These are phyloP conservation scores for Gamarada debralockiae DNA, from an alignment of 495 filamentous ascomycete genomes.

Conservation along the genomic window DNA sequence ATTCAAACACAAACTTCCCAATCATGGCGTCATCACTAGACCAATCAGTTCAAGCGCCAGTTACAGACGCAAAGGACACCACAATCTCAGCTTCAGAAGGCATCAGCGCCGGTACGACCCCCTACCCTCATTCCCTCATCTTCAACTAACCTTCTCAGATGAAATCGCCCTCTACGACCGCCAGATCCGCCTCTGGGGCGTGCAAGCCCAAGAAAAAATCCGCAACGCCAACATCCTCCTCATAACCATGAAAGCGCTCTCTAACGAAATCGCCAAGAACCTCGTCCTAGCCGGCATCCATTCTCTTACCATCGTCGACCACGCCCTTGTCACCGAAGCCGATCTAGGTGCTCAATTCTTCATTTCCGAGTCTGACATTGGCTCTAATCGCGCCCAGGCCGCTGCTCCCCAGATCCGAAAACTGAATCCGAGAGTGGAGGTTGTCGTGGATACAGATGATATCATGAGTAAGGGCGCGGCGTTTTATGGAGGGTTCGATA, in stretches of 20 bases:
- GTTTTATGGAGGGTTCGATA: conserved; percentile 75
- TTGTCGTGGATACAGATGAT: conserved; percentile 63
- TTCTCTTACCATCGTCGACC: conserved; percentile 85
- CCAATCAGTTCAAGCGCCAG: neutral
- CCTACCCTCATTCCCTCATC: neutral
- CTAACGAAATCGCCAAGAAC: conserved; percentile 95
- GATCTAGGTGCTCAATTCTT: conserved; percentile 92
- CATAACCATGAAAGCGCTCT: conserved; percentile 83
- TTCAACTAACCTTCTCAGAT: conserved; percentile 46
- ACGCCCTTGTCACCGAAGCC: conserved; percentile 68
- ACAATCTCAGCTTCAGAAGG: conserved; percentile 8
- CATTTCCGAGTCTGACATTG: conserved; percentile 62
- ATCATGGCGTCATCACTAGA: neutral
- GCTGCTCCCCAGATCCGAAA: conserved; percentile 73
- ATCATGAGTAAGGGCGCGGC: conserved; percentile 59
- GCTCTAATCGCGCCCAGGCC: conserved; percentile 81
- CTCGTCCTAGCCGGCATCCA: conserved; percentile 94
- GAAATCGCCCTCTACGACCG: conserved; percentile 98
- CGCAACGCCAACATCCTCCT: conserved; percentile 89
- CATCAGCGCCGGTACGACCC: conserved; percentile 24
- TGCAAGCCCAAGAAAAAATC: conserved; percentile 86
- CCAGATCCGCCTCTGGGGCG: conserved; percentile 97
- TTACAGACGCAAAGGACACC: neutral
- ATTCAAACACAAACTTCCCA: neutral
- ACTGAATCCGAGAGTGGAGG: conserved; percentile 85